These are phyloP conservation scores for Flaveria trinervia DNA, from an alignment of 129 eudicot genomes.

Conservation along the genomic window DNA sequence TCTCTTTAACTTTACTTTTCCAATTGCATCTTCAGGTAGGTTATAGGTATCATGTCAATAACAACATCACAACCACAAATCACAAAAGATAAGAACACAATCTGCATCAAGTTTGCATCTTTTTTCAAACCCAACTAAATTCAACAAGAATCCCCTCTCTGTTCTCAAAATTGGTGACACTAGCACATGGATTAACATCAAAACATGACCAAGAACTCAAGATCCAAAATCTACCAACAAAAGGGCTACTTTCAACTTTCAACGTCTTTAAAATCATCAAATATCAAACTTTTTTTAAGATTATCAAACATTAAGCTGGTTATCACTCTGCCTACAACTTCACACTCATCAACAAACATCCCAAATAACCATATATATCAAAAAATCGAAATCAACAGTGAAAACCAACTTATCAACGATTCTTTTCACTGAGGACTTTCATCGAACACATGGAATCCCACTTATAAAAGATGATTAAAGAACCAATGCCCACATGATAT, in stretches of 20 bases:
- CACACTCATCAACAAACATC: background rate
- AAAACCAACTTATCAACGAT: background rate
- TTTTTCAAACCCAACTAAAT: background rate
- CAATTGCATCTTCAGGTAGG: background rate
- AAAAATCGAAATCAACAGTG: background rate
- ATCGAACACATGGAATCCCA: constrained; percentile 22
- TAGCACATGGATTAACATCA: background rate
- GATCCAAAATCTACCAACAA: constrained; percentile 18
- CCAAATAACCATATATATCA: background rate
- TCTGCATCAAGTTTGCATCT: constrained; percentile 2
- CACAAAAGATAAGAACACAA: background rate
- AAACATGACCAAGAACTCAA: background rate
- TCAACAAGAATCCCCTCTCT: background rate
- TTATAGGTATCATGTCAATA: background rate
- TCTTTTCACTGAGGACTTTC: constrained; percentile 16
- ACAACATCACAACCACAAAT: constrained; percentile 8
- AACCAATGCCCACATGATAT: constrained; percentile 15
- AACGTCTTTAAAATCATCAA: background rate
- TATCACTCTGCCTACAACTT: constrained; percentile 17
- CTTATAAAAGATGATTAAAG: constrained; percentile 20
- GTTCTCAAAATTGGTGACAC: background rate
- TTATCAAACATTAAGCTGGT: background rate
- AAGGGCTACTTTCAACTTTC: background rate
- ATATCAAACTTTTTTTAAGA: background rate
- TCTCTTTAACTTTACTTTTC: background rate